Conservation (phyloP, 495 filamentous ascomycete species). For the Xylaria scruposa region DNA sequence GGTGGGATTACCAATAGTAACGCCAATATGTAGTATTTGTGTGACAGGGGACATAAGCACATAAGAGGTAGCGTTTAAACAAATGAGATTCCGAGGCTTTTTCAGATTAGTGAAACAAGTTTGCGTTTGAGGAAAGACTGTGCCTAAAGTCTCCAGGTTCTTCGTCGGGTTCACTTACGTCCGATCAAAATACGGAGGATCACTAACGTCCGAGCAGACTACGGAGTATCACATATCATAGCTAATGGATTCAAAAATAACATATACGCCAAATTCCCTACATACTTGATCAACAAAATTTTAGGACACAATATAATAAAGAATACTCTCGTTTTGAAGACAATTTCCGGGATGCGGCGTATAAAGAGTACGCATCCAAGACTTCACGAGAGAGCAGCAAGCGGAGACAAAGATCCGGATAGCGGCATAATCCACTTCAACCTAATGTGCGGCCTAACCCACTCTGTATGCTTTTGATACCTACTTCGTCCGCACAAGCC, state of each 20-base stretch:
- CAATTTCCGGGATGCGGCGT: not conserved
- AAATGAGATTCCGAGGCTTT: slow-evolving; percentile 4
- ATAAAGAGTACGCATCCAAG: not conserved
- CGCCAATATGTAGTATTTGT: not conserved
- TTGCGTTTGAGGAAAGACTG: not conserved
- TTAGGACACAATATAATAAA: not conserved
- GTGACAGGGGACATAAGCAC: not conserved
- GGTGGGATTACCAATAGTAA: not conserved
- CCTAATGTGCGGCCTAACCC: not conserved
- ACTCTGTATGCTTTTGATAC: too few relatives aligned
- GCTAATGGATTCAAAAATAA: not conserved
- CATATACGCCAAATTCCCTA: not conserved
- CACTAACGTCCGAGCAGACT: not conserved
- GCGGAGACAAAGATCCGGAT: slow-evolving; percentile 6
- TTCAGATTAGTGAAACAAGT: not conserved
- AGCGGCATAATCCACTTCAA: not conserved
- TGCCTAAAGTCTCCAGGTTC: not conserved
- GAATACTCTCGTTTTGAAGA: not conserved
- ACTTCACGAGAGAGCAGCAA: too few relatives aligned
- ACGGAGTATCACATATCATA: not conserved
- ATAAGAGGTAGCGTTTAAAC: not conserved
- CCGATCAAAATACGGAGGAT: not conserved
- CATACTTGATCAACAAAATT: not conserved
- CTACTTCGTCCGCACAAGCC: not conserved
- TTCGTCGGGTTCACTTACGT: not conserved